phyloP scores from a whole-genome alignment of 257 asterid species.

The Przewalskia tangutica region DNA sequence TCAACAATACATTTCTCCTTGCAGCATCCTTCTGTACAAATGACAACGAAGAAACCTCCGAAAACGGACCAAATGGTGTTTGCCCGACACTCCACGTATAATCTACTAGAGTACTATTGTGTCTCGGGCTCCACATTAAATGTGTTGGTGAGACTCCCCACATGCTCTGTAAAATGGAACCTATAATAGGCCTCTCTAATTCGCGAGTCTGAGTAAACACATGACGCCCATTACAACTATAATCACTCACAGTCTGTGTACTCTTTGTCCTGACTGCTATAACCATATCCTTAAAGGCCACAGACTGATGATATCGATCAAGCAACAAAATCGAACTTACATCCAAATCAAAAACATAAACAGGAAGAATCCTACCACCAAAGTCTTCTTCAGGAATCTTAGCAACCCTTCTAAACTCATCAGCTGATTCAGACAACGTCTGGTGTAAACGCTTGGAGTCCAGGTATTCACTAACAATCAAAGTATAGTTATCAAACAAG shows the following conservation, averaged over 20 bases:
- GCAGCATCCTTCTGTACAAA: constrained; percentile 97
- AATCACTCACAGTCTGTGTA: constrained; percentile 84
- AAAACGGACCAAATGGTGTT: constrained; percentile 93
- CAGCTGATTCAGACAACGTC: constrained; percentile 51
- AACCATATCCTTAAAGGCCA: constrained; percentile 90
- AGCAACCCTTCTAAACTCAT: constrained; percentile 61
- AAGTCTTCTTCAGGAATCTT: constrained; percentile 66
- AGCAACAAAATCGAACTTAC: constrained; percentile 46
- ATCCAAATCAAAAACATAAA: constrained; percentile 80
- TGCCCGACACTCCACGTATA: constrained; percentile 94
- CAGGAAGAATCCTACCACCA: constrained; percentile 64
- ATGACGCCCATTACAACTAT: constrained; percentile 73
- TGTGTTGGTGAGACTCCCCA: constrained; percentile 95
- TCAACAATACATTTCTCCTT: constrained; percentile 73
- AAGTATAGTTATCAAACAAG: constrained; percentile 83
- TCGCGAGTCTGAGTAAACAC: constrained; percentile 76
- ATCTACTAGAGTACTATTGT: constrained; percentile 63
- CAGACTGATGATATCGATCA: constrained; percentile 86
- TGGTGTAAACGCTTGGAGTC: constrained; percentile 81
- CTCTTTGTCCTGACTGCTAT: constrained; percentile 81
- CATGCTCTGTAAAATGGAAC: constrained; percentile 93
- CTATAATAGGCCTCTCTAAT: constrained; percentile 81
- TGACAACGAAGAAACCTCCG: constrained; percentile 66
- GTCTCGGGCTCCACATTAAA: constrained; percentile 84
- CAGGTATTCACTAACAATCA: constrained; percentile 93